Percentiles rank a stretch among this genome's conserved stretches.
Evolutionary conservation across 2,329 filamentous ascomycete species (phyloP).

Genomic region (Coniochaeta ligniaria): DNA sequence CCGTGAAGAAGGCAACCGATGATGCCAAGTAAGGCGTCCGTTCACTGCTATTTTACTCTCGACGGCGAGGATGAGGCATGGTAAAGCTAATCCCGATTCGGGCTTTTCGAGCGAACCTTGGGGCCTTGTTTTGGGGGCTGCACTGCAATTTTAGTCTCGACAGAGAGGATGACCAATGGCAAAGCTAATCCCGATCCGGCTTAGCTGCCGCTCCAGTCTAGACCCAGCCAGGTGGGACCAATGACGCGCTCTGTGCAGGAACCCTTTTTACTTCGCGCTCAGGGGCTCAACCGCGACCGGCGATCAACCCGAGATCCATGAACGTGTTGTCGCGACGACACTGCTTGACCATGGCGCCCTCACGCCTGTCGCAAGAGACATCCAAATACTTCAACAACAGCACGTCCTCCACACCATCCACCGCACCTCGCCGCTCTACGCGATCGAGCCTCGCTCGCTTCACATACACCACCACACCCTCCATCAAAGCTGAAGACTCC

Average conservation of each 20-base stretch:
- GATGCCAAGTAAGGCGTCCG: too few species aligned
- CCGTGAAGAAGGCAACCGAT: too few species aligned
- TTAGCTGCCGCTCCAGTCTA: background rate
- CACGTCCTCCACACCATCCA: conserved; percentile 18
- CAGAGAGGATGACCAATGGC: background rate
- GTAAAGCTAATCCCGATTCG: too few species aligned
- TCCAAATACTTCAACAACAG: conserved; percentile 44
- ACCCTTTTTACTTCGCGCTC: background rate
- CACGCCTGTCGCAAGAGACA: conserved; percentile 51
- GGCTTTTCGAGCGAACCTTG: too few species aligned
- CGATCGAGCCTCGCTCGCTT: conserved; percentile 42
- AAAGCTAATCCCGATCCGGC: background rate
- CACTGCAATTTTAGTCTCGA: background rate
- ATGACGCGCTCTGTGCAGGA: background rate
- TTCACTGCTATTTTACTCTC: too few species aligned
- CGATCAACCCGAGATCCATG: background rate
- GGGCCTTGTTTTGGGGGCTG: too few species aligned
- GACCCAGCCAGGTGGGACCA: background rate
- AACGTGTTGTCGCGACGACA: background rate
- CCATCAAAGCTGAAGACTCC: conserved; percentile 9
- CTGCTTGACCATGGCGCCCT: conserved; percentile 42
- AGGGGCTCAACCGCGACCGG: background rate
- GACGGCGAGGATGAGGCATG: too few species aligned
- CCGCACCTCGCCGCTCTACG: conserved; percentile 37
- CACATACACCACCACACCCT: conserved; percentile 23